A percentile compares a stretch with the other conserved stretches of the same genome.
phyloP scores from a whole-genome alignment of 441 rosid species.

The Populus trichocarpa region DNA sequence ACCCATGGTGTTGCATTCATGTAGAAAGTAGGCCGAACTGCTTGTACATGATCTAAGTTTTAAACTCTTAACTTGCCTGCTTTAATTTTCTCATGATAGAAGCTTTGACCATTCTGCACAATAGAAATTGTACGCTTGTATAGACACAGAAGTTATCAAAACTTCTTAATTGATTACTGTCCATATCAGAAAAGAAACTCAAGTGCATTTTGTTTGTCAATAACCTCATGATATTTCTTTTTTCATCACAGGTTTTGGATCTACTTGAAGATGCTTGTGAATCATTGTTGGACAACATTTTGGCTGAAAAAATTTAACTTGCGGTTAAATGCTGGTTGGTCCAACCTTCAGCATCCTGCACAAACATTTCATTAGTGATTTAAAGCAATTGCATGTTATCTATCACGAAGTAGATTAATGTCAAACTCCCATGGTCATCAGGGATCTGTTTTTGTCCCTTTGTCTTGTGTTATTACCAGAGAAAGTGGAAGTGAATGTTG shows the following conservation, averaged over 20 bases:
- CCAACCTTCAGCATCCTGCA: not conserved
- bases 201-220: not conserved
- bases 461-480: not conserved
- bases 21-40: not conserved
- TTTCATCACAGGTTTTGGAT: slow-evolving; percentile 60
- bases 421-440: not conserved
- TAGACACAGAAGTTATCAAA: not conserved
- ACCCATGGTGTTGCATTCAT: not conserved
- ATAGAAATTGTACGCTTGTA: not conserved
- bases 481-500: not conserved
- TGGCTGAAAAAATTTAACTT: slow-evolving; percentile 31
- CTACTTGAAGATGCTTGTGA: slow-evolving; percentile 91
- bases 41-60: not conserved
- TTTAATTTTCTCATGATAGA: not conserved
- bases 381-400: not conserved
- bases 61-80: not conserved
- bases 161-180: not conserved
- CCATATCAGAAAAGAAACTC: not conserved
- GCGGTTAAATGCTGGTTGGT: slow-evolving; percentile 1
- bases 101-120: not conserved
- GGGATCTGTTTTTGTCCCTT: not conserved
- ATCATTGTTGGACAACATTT: slow-evolving; percentile 72
- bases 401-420: not conserved
- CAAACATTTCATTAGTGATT: not conserved
- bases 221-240: not conserved